Base-by-base conservation (phyloP, 2,329 filamentous ascomycete genomes). In the Xylariaceae sp. region DNA sequence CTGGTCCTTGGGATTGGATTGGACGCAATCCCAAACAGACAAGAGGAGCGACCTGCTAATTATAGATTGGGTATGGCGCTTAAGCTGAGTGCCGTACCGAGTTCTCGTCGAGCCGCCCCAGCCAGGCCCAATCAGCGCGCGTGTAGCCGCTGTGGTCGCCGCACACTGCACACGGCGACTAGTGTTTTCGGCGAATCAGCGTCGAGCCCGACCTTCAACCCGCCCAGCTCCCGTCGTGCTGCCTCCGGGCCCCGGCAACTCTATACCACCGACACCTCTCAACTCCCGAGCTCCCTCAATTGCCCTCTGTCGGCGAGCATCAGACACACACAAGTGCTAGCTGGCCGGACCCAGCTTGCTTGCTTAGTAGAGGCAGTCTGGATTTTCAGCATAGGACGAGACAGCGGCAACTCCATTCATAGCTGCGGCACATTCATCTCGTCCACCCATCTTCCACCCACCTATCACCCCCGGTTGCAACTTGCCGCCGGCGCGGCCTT, bases 21-120 rank as follows among this genome's bases (percentile, higher is more conserved):
- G 32, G 42, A 32, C 15, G 33, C 41, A 43, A 35, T 46, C 43
- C 45, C 44, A 45, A 40, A 41, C 36, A 39, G 31, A 38, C 36
- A 42, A 46, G n/a, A 43, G 42, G 46, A 49, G 44, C 45, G 50
- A 48, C n/a, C 47, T 45, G 46, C 50, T 53, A 53, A 53, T 47
- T 43, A 49, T 53, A 53, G 44, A 45, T 36, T 37, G 36, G 40
- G 44, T 35, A 46, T 46, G 46, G 50, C 50, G 50, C 50, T 53
- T 53, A 53, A 45, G 31, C 23, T 27, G 40, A 43, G 44, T 46
- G 45, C 39, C 44, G 35, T 42, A 42, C 44, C 7, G 8, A 27
- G 25, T 6, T 27, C 8, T 10, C 9, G 6, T 23, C 21, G 21
- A 23, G 21, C 21, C 21, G 21, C 8, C 12, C 21, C 8, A 12